phyloP scores from a whole-genome alignment of 2,329 filamentous ascomycete species.

The Alternaria postmessia region DNA sequence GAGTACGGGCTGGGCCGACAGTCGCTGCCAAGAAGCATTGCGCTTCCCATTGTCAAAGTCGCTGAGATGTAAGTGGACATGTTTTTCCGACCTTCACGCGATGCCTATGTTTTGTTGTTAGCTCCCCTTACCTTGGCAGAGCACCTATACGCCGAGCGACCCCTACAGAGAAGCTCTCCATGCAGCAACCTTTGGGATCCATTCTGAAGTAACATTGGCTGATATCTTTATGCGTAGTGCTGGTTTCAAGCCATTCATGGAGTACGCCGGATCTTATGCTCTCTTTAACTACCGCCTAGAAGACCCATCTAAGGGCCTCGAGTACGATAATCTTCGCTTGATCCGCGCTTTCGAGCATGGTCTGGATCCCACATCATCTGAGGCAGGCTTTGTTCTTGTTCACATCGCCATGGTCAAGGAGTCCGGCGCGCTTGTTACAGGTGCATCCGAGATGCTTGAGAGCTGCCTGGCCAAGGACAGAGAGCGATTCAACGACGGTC shows the following conservation, averaged over 20 bases:
- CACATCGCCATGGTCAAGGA: conserved; percentile 96
- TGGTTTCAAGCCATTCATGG: conserved; percentile 92
- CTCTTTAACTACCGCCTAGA: conserved; percentile 70
- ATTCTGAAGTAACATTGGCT: conserved; percentile 18
- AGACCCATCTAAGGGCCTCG: conserved; percentile 62
- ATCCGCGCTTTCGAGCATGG: conserved; percentile 92
- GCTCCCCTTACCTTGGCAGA: background rate
- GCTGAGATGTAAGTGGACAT: conserved; percentile 76
- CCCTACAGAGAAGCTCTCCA: background rate
- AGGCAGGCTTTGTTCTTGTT: conserved; percentile 94
- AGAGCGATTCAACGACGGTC: conserved; percentile 65
- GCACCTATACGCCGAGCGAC: background rate
- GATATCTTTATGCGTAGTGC: conserved; percentile 52
- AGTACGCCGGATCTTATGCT: conserved; percentile 72
- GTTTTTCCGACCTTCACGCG: background rate
- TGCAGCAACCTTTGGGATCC: background rate
- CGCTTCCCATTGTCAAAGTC: conserved; percentile 82
- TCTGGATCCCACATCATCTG: conserved; percentile 83
- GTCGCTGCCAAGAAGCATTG: conserved; percentile 74
- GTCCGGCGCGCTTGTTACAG: conserved; percentile 78
- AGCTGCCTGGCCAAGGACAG: conserved; percentile 56
- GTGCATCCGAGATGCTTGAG: conserved; percentile 73
- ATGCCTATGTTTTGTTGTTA: background rate
- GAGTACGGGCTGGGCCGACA: conserved; percentile 81
- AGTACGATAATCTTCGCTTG: conserved; percentile 74